Base-by-base conservation (phyloP, 148 eudicot genomes). In the Rhododendron vialii region DNA sequence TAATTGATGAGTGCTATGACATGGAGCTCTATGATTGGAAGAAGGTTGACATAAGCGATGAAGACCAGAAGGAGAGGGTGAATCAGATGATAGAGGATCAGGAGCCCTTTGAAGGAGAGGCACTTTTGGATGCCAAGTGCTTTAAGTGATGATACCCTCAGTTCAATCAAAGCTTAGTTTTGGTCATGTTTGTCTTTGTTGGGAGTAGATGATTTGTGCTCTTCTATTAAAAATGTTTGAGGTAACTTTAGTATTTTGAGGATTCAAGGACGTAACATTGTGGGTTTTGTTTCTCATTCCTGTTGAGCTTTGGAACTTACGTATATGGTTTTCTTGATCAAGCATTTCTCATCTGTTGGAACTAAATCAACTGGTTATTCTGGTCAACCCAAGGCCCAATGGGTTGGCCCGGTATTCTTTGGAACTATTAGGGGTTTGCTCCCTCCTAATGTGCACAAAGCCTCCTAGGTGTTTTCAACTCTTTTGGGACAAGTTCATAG, bases 21-120 rank as follows among this genome's bases (percentile, higher is more conserved):
- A 91, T 89, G 92, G 92, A 89, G 73, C 85, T 91, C 28, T 91
- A 87, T 35, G 91, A 91, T 41, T 89, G 92, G 91, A 87, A 43
- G 35, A 83, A 91, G 88, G 92, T 89, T 5, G 92, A 91, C 81
- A 69, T 91, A 81, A 87, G 43, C 20, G 87, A 91, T 79, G 91
- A 89, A 82, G 92, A 89, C 51, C 92, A 90, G 48, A 90, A 90
- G 88, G 92, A 91, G 76, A 89, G 89, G 22, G 92, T 84, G 3
- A 91, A 20, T 53, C 92, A 89, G 77, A 89, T 91, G 92, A 91
- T 89, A 65, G 92, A 91, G 82, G 92, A 91, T 82, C 82, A 85
- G 22, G 92, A 89, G 86, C 92, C 91, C 48, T 91, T 91, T 8
- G 90, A 90, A 76, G 90, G 91, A 2, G 90, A 88, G 85, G 26